Percentiles rank a stretch among this genome's conserved stretches.
Evolutionary conservation across 805 yeast species (phyloP).

Genomic region (Nakazawaea molendinolei): DNA sequence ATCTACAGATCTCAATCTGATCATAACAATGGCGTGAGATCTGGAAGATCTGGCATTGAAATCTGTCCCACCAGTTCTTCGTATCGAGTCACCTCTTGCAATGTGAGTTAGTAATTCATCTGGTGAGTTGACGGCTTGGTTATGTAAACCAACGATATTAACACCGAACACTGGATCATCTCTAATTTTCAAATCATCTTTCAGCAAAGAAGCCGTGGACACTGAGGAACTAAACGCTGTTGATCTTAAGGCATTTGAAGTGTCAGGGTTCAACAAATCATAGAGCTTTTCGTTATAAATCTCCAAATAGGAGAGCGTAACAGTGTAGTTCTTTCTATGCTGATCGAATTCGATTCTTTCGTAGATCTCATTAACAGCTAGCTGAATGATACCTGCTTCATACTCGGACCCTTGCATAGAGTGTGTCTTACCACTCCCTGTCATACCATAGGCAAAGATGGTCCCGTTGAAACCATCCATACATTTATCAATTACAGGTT

Average conservation of each 20-base stretch:
- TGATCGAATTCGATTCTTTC: slow-evolving; percentile 29
- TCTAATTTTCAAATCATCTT: slow-evolving; percentile 62
- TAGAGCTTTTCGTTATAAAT: slow-evolving; percentile 84
- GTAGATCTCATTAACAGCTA: slow-evolving; percentile 59
- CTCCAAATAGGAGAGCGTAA: slow-evolving; percentile 71
- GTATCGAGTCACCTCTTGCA: slow-evolving; percentile 59
- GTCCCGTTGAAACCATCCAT: slow-evolving; percentile 81
- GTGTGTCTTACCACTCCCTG: slow-evolving; percentile 88
- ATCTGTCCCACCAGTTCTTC: slow-evolving; percentile 86
- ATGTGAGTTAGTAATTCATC: slow-evolving; percentile 57
- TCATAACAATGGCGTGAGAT: slow-evolving; percentile 83
- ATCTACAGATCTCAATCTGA: slow-evolving; percentile 46
- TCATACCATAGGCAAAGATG: slow-evolving; percentile 90
- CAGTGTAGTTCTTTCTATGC: slow-evolving; percentile 28
- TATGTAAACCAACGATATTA: slow-evolving; percentile 65
- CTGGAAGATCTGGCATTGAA: slow-evolving; percentile 83
- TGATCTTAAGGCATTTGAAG: slow-evolving; percentile 17
- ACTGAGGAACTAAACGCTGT: slow-evolving; percentile 8
- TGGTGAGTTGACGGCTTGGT: slow-evolving; percentile 48
- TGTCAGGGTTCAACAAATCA: slow-evolving; percentile 53
- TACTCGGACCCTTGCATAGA: slow-evolving; percentile 69
- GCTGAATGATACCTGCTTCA: slow-evolving; percentile 68
- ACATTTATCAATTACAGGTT: slow-evolving; percentile 44
- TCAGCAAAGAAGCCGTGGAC: not conserved
- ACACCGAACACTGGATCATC: slow-evolving; percentile 74